Evolutionary conservation across 2,329 filamentous ascomycete species (phyloP), one percentile per base, ranked within the genome.

Genomic region (Sclerotinia minor): DNA sequence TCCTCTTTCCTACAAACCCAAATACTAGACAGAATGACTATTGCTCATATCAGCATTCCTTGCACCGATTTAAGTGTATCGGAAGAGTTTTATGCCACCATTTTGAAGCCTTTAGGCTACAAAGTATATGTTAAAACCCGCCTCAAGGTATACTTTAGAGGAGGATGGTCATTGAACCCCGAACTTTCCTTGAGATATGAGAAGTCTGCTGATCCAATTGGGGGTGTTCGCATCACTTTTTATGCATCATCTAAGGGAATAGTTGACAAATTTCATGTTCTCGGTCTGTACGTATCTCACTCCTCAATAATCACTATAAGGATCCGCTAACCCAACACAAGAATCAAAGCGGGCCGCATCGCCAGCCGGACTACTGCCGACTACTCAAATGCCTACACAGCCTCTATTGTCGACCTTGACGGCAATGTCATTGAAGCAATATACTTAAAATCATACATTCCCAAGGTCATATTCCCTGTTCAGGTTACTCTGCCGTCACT

Each of bases 341-440:
- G 58, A 19, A 13, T 13, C 13, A 61, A 49, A 38, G 49, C 58
- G n/a, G 35, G 49, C 21, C 35, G 7, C 13, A 17, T 49, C 6
- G 11, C 24, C n/a, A 32, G 19, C 13, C 21, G 29, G 21, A 15
- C 21, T 17, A 38, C n/a, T 3, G 9, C 3, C 15, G n/a, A 50
- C 21, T 35, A 35, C 8, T 3, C 21, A 35, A 32, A 35, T 35
- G 44, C 57, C 19, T 49, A 24, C 29, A 35, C 15, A 26, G 59
- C 29, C 17, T 61, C 45, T 32, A 49, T 61, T 8, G 24, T 32
- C 8, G 44, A 49, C 29, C 24, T 26, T 17, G 58, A 61, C 21
- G 29, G 19, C 29, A 61, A 61, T 24, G n/a, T 50, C 13, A 61
- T 61, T 50, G 45, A 50, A 17, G 29, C 59, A 7, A 61, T 61